Evolutionary conservation across 768 basidiomycete genomes (phyloP).

Genomic region (Lyophyllum atratum): DNA sequence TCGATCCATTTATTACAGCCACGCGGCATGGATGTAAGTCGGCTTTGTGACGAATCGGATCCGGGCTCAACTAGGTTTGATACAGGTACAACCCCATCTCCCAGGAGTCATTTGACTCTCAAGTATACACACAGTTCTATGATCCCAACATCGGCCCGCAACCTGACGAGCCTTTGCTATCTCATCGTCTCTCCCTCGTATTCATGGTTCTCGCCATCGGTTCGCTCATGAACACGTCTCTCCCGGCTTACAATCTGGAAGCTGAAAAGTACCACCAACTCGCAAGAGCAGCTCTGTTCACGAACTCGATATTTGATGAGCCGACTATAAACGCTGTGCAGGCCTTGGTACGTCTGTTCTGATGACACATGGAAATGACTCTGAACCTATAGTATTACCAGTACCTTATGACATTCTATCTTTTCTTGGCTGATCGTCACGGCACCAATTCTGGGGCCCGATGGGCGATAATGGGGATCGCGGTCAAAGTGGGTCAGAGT

Average conservation of each 20-base stretch:
- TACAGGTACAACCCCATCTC: conserved; percentile 70
- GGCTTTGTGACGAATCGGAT: neutral
- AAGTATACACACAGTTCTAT: conserved; percentile 63
- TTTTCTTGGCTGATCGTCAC: conserved; percentile 69
- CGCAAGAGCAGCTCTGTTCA: conserved; percentile 65
- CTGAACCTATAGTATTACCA: conserved; percentile 23
- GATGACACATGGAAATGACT: conserved; percentile 6
- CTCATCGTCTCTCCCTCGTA: conserved; percentile 64
- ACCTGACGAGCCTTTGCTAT: conserved; percentile 50
- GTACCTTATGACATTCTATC: conserved; percentile 72
- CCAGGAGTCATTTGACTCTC: conserved; percentile 58
- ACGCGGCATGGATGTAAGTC: conserved; percentile 73
- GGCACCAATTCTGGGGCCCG: conserved; percentile 64
- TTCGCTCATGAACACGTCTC: conserved; percentile 56
- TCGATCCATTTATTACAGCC: conserved; percentile 59
- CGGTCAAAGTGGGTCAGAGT: conserved; percentile 70
- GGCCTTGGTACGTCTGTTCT: conserved; percentile 50
- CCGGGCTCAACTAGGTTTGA: conserved; percentile 13
- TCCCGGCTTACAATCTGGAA: conserved; percentile 62
- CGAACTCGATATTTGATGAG: conserved; percentile 64
- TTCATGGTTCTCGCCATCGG: conserved; percentile 72
- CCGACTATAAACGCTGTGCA: conserved; percentile 71
- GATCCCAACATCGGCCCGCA: conserved; percentile 41
- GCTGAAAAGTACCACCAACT: conserved; percentile 73
- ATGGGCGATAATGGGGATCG: conserved; percentile 70